Evolutionary conservation across 106 monocot genomes (phyloP).

Genomic region (Chionographis japonica): DNA sequence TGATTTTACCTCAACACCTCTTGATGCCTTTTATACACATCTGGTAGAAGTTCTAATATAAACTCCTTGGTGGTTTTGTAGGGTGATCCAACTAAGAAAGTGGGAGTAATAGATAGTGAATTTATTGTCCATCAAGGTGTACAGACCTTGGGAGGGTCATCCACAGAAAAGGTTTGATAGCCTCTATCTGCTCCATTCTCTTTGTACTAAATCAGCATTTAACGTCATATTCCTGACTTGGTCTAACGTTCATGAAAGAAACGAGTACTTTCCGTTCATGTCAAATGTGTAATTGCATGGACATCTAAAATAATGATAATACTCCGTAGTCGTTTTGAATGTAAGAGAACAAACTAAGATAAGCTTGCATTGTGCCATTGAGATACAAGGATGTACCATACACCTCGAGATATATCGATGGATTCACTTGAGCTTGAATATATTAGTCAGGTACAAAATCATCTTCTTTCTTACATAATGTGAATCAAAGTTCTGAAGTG

Average conservation of each 20-base stretch:
- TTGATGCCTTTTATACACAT: background rate
- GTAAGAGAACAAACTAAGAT: too few relatives aligned
- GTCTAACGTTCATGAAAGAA: background rate
- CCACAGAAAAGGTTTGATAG: slow-evolving; percentile 28
- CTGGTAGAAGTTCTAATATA: background rate
- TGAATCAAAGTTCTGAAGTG: too few relatives aligned
- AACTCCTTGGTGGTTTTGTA: slow-evolving; percentile 13
- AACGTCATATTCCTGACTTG: background rate
- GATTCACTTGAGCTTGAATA: too few relatives aligned
- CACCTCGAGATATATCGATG: too few relatives aligned
- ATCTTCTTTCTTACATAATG: too few relatives aligned
- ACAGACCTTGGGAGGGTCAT: slow-evolving; percentile 53
- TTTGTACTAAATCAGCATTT: background rate
- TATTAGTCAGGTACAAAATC: too few relatives aligned
- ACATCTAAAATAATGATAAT: too few relatives aligned
- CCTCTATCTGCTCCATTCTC: background rate
- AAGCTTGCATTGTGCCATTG: too few relatives aligned
- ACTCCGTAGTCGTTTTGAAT: too few relatives aligned
- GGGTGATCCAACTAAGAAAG: slow-evolving; percentile 73
- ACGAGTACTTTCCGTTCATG: background rate
- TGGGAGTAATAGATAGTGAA: slow-evolving; percentile 74
- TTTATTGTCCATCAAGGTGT: slow-evolving; percentile 71
- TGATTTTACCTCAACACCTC: background rate
- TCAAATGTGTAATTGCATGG: background rate
- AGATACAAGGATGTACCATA: too few relatives aligned